These are phyloP conservation scores for Prosopis cineraria DNA, from an alignment of 306 rosid genomes.

Conservation along the genomic window DNA sequence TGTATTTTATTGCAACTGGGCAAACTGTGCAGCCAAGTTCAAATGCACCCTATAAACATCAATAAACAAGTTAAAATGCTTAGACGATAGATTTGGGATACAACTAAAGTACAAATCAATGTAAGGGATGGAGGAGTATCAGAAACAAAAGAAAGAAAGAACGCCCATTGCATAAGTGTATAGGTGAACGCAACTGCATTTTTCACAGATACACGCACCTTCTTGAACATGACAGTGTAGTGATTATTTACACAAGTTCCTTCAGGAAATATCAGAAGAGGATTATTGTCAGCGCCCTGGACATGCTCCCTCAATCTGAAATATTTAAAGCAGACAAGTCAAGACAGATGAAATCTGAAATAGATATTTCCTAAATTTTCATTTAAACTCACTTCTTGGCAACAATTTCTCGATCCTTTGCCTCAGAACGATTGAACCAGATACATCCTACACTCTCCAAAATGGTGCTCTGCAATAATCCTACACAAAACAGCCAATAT, in stretches of 20 bases:
- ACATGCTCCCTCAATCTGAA: conserved; percentile 89
- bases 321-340: conserved; percentile 33
- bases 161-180: background rate
- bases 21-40: too few relatives aligned
- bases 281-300: too few relatives aligned
- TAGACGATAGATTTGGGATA: background rate
- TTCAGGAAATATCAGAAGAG: too few relatives aligned
- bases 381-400: too few relatives aligned
- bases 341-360: conserved; percentile 17
- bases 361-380: conserved; percentile 10
- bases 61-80: conserved; percentile 14
- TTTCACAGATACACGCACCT: conserved; percentile 48
- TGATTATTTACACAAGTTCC: too few relatives aligned
- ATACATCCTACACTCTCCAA: conserved; percentile 95
- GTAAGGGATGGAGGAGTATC: too few relatives aligned
- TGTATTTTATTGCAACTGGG: too few relatives aligned
- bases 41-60: conserved; percentile 90
- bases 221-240: too few relatives aligned
- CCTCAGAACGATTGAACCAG: conserved; percentile 90
- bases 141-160: too few relatives aligned
- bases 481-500: conserved; percentile 43
- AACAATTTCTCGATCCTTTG: conserved; percentile 96
- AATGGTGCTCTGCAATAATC: conserved; percentile 92
- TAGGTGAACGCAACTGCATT: conserved; percentile 12
- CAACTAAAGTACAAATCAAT: background rate